Base-by-base conservation (phyloP, 169 alveolate genomes). In the Cryptosporidium tyzzeri region DNA sequence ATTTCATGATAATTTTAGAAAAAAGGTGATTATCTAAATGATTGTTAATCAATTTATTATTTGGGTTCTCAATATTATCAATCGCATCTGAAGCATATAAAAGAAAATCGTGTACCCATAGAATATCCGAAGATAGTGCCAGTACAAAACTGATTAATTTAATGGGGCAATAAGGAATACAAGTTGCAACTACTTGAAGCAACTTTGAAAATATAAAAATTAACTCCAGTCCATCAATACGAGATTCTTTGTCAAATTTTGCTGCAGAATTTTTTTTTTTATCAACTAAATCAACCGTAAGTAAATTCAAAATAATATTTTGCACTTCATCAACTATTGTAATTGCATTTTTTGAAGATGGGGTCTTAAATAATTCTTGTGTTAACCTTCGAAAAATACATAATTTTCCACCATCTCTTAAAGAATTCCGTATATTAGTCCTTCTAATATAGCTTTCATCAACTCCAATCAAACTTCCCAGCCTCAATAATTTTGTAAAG, bases 381-480 rank as follows among this genome's bases (percentile, higher is more conserved):
- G 48, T 62, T 23, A 80, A 39, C 12, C 59, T 48, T 80, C 29
- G 26, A 31, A 80, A 80, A 45, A 80, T 45, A 39, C 53, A 80
- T 2, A 59, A 26, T 7, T 80, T 80, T 8, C 48, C 59, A 9
- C 70, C 44, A 4, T 61, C 48, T 10, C 50, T 44, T n/a, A 50
- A 45, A 9, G 89, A 80, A 45, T 80, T 33, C 55, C 75, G 33
- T 29, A 80, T 62, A 39, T 62, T 26, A 44, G 50, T 62, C 39
- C 75, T 80, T 26, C 89, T 80, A 26, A 62, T 69, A 65, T 80
- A 80, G 50, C 69, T 62, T 67, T 80, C 89, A 65, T 65, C 75
- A 61, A 80, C 75, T 8, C 89, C 89, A 16, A 80, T 80, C 62
- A 80, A 65, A 45, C 53, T 35, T n/a, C 89, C 89, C 50, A 80